Conservation (phyloP, 2,329 filamentous ascomycete genomes). For the Neurospora sp. region DNA sequence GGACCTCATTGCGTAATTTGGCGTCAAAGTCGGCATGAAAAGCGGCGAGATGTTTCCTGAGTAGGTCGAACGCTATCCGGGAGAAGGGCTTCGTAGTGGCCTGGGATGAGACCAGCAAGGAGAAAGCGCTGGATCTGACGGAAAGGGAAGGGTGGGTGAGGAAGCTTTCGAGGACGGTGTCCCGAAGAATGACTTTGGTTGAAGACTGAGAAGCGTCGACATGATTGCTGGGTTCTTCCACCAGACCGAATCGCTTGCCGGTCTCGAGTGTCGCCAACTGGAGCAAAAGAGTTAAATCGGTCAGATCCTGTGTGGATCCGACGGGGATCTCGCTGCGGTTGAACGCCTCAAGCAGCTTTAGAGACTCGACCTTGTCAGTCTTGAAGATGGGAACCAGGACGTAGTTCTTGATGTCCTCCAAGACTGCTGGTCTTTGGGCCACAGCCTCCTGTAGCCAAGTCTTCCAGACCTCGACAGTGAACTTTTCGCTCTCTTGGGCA, state of each 20-base stretch:
- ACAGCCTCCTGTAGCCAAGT: constrained; percentile 45
- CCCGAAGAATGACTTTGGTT: constrained; percentile 25
- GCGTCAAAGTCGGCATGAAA: constrained; percentile 79
- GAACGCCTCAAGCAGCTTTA: constrained; percentile 46
- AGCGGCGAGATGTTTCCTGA: constrained; percentile 56
- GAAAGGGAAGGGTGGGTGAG: constrained; percentile 47
- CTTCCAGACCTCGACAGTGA: constrained; percentile 40
- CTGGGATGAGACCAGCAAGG: constrained; percentile 66
- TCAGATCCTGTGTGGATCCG: constrained; percentile 4
- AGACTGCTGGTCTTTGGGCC: constrained; percentile 35
- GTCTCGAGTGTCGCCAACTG: constrained; percentile 59
- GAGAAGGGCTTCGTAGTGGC: constrained; percentile 67
- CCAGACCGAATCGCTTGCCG: constrained; percentile 59
- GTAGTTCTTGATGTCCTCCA: constrained; percentile 56
- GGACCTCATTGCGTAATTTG: constrained; percentile 72
- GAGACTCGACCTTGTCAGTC: constrained; percentile 39
- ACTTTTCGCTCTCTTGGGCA: constrained; percentile 14
- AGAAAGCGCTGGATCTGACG: constrained; percentile 71
- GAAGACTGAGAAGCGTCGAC: constrained; percentile 7
- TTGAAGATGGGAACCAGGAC: constrained; percentile 54
- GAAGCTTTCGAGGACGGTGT: constrained; percentile 39
- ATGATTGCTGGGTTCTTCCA: constrained; percentile 51
- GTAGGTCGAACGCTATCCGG: constrained; percentile 45
- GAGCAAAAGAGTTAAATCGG: constrained; percentile 24
- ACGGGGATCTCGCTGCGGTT: constrained; percentile 32